phyloP scores from a whole-genome alignment of 139 green algal genomes.

The Marvania coccoides region DNA sequence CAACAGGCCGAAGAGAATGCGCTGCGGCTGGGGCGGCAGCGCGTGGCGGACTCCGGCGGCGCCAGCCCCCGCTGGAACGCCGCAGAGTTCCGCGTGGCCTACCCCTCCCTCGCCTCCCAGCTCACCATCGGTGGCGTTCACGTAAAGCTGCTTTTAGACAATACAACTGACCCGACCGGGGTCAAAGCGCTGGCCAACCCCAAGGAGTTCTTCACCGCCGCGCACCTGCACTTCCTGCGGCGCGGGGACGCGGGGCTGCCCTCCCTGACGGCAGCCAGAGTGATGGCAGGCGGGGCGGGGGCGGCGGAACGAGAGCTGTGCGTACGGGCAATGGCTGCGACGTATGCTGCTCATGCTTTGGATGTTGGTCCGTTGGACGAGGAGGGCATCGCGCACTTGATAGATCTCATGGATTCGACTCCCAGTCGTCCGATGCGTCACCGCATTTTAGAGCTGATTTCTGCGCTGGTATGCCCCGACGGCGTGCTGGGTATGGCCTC shows the following conservation, averaged over 20 bases:
- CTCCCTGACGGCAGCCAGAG: neutral
- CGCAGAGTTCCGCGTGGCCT: slow-evolving; percentile 75
- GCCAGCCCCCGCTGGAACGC: slow-evolving; percentile 58
- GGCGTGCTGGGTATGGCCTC: neutral
- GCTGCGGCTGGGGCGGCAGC: slow-evolving; percentile 31
- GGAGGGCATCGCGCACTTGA: slow-evolving; percentile 65
- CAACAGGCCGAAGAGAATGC: slow-evolving; percentile 55
- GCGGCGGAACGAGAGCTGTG: slow-evolving; percentile 59
- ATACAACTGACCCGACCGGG: slow-evolving; percentile 16
- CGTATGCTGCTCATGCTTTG: slow-evolving; percentile 57
- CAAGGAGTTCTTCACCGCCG: slow-evolving; percentile 66
- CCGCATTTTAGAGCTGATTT: slow-evolving; percentile 66
- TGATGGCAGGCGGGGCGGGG: neutral
- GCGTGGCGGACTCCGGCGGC: slow-evolving; percentile 17
- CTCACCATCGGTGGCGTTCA: slow-evolving; percentile 80
- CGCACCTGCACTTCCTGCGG: slow-evolving; percentile 73
- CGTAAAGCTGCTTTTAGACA: slow-evolving; percentile 79
- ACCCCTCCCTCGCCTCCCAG: slow-evolving; percentile 60
- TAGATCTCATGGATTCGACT: slow-evolving; percentile 63
- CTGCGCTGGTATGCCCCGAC: slow-evolving; percentile 56
- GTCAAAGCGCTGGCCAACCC: slow-evolving; percentile 63
- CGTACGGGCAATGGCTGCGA: slow-evolving; percentile 73
- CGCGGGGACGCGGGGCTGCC: slow-evolving; percentile 45
- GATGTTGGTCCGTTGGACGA: slow-evolving; percentile 63
- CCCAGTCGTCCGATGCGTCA: slow-evolving; percentile 49